Evolutionary conservation across 2,329 filamentous ascomycete genomes (phyloP).

Genomic region (Penicillium sp.): DNA sequence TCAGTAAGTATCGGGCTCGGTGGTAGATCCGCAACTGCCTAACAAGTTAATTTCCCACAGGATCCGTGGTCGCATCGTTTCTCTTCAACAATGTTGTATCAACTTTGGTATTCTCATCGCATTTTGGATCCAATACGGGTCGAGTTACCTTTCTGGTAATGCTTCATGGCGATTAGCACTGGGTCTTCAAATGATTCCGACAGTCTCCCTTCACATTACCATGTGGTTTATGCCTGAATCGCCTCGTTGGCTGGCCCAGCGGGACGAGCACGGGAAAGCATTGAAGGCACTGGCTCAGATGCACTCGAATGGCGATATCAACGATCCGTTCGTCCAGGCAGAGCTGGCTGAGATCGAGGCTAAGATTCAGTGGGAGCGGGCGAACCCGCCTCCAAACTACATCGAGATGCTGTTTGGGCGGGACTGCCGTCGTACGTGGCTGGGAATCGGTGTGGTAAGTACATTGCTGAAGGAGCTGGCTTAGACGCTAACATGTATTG

Average conservation of each 20-base stretch:
- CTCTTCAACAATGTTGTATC: conserved; percentile 23
- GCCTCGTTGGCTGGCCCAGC: conserved; percentile 9
- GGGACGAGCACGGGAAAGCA: conserved; percentile 11
- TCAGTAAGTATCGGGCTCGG: background rate
- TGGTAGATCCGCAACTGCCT: background rate
- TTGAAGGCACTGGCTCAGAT: conserved; percentile 6
- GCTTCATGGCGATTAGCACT: conserved; percentile 9
- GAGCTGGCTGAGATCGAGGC: conserved; percentile 18
- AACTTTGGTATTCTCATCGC: conserved; percentile 19
- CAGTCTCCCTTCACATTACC: conserved; percentile 6
- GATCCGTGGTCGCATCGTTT: conserved; percentile 23
- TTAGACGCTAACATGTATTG: background rate
- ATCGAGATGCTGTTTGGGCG: conserved; percentile 15
- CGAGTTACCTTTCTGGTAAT: conserved; percentile 5
- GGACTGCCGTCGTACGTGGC: conserved; percentile 19
- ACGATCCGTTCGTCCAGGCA: conserved; percentile 8
- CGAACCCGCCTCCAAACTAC: conserved; percentile 17
- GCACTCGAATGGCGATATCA: conserved; percentile 7
- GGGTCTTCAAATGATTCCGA: conserved; percentile 13
- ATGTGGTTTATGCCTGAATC: conserved; percentile 14
- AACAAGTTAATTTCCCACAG: background rate
- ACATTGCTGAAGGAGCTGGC: background rate
- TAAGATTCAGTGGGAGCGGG: conserved; percentile 13
- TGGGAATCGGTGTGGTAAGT: conserved; percentile 23
- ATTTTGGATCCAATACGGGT: conserved; percentile 18